Evolutionary conservation across 202 grass and related monocot genomes (phyloP).

Genomic region (Carex arenaria): DNA sequence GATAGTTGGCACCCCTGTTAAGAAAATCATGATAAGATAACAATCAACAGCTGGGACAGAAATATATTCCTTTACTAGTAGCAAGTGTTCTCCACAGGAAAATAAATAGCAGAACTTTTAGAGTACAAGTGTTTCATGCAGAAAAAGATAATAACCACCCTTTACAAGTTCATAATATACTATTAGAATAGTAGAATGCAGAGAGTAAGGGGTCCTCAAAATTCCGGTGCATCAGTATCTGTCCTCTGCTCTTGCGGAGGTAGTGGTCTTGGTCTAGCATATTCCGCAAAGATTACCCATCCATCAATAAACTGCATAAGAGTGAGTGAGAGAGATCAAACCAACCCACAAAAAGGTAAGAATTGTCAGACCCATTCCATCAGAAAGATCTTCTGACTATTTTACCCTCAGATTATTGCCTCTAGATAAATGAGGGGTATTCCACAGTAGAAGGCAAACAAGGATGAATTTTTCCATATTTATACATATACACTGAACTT

Average conservation of each 20-base stretch:
- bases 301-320: slow-evolving; percentile 85
- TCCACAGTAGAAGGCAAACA: background rate
- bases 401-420: background rate
- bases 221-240: background rate
- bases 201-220: background rate
- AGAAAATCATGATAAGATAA: background rate
- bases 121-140: background rate
- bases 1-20: no score
- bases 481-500: background rate
- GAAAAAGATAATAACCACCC: background rate
- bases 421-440: background rate
- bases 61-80: background rate
- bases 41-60: background rate
- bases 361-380: background rate
- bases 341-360: background rate
- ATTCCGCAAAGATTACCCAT: slow-evolving; percentile 98
- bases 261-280: slow-evolving; percentile 46
- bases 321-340: background rate
- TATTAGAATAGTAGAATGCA: background rate
- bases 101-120: background rate
- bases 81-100: background rate
- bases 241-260: slow-evolving; percentile 19
- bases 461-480: background rate
- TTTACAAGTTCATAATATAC: background rate
- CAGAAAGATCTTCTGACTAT: background rate